These are phyloP conservation scores for Cladosporium halotolerans DNA, from an alignment of 2,329 filamentous ascomycete species.

Conservation along the genomic window DNA sequence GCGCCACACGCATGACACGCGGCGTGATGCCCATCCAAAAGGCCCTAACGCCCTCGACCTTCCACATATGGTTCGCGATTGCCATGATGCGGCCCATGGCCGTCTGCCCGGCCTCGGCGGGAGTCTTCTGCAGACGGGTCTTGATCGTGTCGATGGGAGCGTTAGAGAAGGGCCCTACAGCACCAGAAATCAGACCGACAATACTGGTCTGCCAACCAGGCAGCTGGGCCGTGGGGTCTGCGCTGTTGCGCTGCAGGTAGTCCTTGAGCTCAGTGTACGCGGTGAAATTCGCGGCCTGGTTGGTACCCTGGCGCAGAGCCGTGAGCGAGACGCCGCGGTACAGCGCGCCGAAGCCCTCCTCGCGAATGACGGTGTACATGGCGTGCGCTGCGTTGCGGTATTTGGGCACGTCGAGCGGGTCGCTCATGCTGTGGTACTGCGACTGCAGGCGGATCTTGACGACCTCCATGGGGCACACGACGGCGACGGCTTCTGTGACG, in stretches of 20 bases:
- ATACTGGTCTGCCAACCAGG: slow-evolving; percentile 85
- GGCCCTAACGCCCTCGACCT: slow-evolving; percentile 84
- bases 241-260: slow-evolving; percentile 65
- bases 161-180: slow-evolving; percentile 93
- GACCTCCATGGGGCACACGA: slow-evolving; percentile 98
- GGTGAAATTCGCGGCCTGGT: slow-evolving; percentile 98
- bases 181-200: slow-evolving; percentile 85
- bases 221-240: slow-evolving; percentile 60
- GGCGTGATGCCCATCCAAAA: slow-evolving; percentile 99
- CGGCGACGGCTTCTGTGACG: slow-evolving; percentile 90
- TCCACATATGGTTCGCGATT: slow-evolving; percentile 62
- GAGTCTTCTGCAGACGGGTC: slow-evolving; percentile 87
- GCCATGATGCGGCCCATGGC: slow-evolving; percentile 70
- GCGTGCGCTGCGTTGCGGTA: slow-evolving; percentile 88
- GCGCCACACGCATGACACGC: slow-evolving; percentile 92
- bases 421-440: slow-evolving; percentile 95
- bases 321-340: slow-evolving; percentile 94
- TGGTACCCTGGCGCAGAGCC: slow-evolving; percentile 86
- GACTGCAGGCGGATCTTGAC: slow-evolving; percentile 98
- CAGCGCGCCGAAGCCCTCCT: slow-evolving; percentile 81
- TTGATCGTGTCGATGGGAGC: slow-evolving; percentile 99
- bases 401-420: slow-evolving; percentile 91
- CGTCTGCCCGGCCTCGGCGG: slow-evolving; percentile 68
- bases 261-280: slow-evolving; percentile 93
- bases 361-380: slow-evolving; percentile 79